Evolutionary conservation across 192 early-diverging fungal genomes (phyloP), one percentile per base, ranked within the genome.

Genomic region (Linnemannia schmuckeri): DNA sequence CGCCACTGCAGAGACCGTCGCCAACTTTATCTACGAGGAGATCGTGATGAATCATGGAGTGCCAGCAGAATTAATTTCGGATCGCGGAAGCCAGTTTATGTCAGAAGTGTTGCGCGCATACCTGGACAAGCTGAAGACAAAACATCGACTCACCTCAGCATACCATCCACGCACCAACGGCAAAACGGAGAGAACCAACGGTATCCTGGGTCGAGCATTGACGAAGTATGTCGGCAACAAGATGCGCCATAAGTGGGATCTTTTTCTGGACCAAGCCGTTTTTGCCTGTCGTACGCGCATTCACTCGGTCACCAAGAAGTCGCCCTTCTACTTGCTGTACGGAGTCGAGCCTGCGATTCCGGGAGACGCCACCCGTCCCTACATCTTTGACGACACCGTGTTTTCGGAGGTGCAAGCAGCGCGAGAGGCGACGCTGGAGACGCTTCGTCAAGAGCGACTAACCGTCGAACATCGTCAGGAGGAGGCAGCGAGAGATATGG

Each of bases 1-100:
- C 17, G 78, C 81, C 2, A 78, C 79, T n/a, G 83, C 68, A 13
- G 74, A 70, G 47, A 57, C 76, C 4, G 72, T 81, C 30, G 80
- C 73, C 0, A 49, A 72, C 13, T 89, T 89, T 38, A 79, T 89
- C 24, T 82, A 85, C 46, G 74, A 89, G 66, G 77, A 89, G 76
- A 79, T 85, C 0, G 72, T 83, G 8, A 80, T 80, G 61, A 66
- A 75, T 18, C 75, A 77, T 76, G 81, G 87, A 42, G 79, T 78
- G 7, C 81, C 87, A 0, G 30, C 42, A 6, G 71, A 77, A 27
- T 57, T 88, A 2, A 27, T 88, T 0, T 76, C 77, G 0, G 80
- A 88, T 55, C 12, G 77, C 49, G 80, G 80, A 33, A 33, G 79
- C 1, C 77, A 84, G 24, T 88, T 88, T 35, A 75, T 52, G 17